Conservation (phyloP, 2,329 filamentous ascomycete genomes). For the Mycogone perniciosa region DNA sequence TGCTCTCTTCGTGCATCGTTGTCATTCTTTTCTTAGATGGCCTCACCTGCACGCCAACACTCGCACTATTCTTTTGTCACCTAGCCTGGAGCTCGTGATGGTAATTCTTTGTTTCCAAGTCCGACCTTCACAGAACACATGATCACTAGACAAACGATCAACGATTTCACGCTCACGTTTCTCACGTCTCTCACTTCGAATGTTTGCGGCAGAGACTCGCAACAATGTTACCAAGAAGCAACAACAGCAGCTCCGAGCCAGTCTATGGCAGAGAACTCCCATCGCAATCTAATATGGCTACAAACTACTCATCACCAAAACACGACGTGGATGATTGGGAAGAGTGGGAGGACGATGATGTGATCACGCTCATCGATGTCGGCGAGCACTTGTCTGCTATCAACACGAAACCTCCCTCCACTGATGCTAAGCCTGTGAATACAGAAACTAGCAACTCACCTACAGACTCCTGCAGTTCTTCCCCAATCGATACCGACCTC, state of each 20-base stretch:
- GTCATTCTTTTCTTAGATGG: constrained; percentile 2
- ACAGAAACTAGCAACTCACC: constrained; percentile 3
- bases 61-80: neutral
- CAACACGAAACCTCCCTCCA: neutral
- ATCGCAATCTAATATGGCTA: constrained; percentile 7
- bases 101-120: neutral
- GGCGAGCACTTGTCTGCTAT: constrained; percentile 26
- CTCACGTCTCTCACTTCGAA: neutral
- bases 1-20: neutral
- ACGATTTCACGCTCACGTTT: constrained; percentile 3
- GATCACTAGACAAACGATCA: constrained; percentile 1
- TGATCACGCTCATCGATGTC: constrained; percentile 34
- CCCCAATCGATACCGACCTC: constrained; percentile 15
- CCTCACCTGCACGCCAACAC: neutral
- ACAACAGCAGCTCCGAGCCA: constrained; percentile 10
- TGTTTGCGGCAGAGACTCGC: constrained; percentile 5
- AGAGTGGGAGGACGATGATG: constrained; percentile 47
- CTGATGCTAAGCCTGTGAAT: neutral
- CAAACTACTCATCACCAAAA: constrained; percentile 12
- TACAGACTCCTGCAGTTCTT: constrained; percentile 3
- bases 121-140: neutral
- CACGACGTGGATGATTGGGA: constrained; percentile 42
- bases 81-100: constrained; percentile 12
- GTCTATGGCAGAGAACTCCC: constrained; percentile 1
- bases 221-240: constrained; percentile 13